Conservation (phyloP, 1,139 yeast species). For the Diutina siamensis region DNA sequence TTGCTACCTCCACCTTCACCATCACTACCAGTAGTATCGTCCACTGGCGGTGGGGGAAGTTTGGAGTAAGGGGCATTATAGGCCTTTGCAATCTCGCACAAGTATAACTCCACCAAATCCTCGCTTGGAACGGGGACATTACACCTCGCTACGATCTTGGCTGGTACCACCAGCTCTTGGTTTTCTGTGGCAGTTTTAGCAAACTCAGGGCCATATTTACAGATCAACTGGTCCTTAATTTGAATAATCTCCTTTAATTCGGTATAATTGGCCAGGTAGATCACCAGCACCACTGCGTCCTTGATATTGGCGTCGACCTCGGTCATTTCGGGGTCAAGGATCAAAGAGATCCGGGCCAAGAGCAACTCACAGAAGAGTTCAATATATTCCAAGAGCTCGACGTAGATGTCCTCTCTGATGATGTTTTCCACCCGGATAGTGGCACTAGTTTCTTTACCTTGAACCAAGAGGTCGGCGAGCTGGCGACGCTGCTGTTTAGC, state of each 20-base stretch:
- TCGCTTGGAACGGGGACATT: constrained; percentile 56
- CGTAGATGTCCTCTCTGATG: constrained; percentile 73
- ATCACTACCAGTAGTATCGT: constrained; percentile 6
- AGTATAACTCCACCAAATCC: constrained; percentile 55
- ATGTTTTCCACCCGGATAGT: constrained; percentile 76
- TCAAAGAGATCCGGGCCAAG: constrained; percentile 58
- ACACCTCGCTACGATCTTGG: constrained; percentile 52
- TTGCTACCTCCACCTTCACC: constrained; percentile 14
- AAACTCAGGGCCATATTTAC: constrained; percentile 54
- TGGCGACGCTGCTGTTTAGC: constrained; percentile 72
- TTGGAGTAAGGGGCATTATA: constrained; percentile 68
- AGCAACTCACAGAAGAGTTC: constrained; percentile 79
- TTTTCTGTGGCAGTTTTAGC: constrained; percentile 54
- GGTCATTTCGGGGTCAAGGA: constrained; percentile 27
- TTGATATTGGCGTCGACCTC: constrained; percentile 52
- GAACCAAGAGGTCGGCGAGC: constrained; percentile 60
- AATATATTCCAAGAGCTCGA: constrained; percentile 68
- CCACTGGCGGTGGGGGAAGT: constrained; percentile 24
- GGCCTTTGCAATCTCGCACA: constrained; percentile 72
- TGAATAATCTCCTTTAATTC: constrained; percentile 63
- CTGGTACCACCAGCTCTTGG: constrained; percentile 41
- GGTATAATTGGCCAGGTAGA: constrained; percentile 60
- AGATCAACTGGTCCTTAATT: constrained; percentile 50
- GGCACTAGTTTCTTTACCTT: constrained; percentile 77
- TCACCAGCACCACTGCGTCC: constrained; percentile 65